These are phyloP conservation scores for Mycena chlorophos DNA, from an alignment of 768 basidiomycete species.

Conservation along the genomic window DNA sequence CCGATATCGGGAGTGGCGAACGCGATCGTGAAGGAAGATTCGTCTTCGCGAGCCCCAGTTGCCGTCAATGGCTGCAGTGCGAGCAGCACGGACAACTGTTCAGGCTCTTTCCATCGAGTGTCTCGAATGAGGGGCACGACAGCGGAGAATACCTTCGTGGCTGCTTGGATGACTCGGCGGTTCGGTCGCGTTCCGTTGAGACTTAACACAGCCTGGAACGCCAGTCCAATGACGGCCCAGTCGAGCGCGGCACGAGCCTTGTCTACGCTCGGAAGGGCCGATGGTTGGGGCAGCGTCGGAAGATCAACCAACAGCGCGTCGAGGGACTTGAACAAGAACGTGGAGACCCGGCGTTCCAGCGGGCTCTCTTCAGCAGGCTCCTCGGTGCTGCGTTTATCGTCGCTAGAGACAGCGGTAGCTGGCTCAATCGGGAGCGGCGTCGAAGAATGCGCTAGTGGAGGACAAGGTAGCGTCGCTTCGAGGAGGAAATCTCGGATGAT, in stretches of 20 bases:
- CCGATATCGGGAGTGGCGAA: constrained; percentile 45
- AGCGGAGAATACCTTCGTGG: constrained; percentile 49
- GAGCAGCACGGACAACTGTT: constrained; percentile 64
- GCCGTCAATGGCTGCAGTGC: constrained; percentile 66
- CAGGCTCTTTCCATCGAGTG: constrained; percentile 56
- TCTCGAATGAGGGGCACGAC: constrained; percentile 42
- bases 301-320: constrained; percentile 51
- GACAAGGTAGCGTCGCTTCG: constrained; percentile 55
- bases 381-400: constrained; percentile 5
- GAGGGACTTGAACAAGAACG: constrained; percentile 63
- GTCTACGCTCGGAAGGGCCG: constrained; percentile 55
- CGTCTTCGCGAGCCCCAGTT: constrained; percentile 32
- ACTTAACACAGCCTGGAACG: constrained; percentile 66
- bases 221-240: constrained; percentile 60
- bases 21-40: constrained; percentile 40
- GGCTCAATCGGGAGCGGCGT: constrained; percentile 1
- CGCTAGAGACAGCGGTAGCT: constrained; percentile 3
- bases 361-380: constrained; percentile 34
- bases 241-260: constrained; percentile 69
- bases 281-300: constrained; percentile 37
- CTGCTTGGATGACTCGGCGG: constrained; percentile 59
- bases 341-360: constrained; percentile 63
- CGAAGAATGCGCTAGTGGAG: background rate
- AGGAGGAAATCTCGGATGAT: constrained; percentile 74
- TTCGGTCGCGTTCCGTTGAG: constrained; percentile 66